Conservation (phyloP, 169 alveolate species). For the Theileria equi region DNA sequence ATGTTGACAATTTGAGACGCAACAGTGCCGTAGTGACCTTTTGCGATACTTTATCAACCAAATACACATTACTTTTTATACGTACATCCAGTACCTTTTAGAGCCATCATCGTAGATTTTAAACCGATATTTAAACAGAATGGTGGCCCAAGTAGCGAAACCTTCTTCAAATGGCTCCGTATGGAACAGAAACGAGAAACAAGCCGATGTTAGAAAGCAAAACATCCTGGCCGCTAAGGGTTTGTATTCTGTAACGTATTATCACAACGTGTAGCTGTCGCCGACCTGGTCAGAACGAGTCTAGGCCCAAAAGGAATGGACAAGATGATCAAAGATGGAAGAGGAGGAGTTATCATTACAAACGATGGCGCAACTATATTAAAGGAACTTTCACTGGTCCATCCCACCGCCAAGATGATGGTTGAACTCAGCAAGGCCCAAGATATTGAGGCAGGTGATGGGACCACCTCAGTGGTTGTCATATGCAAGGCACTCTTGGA, state of each 20-base stretch:
- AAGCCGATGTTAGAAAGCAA: slow-evolving; percentile 77
- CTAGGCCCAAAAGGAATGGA: slow-evolving; percentile 99
- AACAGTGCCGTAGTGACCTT: no score
- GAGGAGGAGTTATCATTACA: slow-evolving; percentile 96
- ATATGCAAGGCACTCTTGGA: slow-evolving; percentile 96
- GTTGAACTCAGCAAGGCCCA: slow-evolving; percentile 98
- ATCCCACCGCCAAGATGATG: slow-evolving; percentile 98
- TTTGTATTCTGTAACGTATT: slow-evolving; percentile 37
- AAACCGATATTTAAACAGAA: background rate
- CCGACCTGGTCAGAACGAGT: slow-evolving; percentile 96
- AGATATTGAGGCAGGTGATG: slow-evolving; percentile 99
- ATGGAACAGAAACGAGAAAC: slow-evolving; percentile 74
- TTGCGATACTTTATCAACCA: no score
- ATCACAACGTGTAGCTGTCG: slow-evolving; percentile 80
- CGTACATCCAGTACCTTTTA: background rate
- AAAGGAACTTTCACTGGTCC: slow-evolving; percentile 93
- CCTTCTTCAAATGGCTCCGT: slow-evolving; percentile 57
- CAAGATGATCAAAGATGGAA: slow-evolving; percentile 96
- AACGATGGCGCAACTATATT: slow-evolving; percentile 99
- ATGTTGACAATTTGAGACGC: no score
- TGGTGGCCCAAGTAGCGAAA: slow-evolving; percentile 57
- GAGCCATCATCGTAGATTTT: background rate
- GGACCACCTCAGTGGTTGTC: slow-evolving; percentile 99
- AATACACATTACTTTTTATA: no score
- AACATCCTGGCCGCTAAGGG: slow-evolving; percentile 84